Base-by-base conservation (phyloP, 2,329 filamentous ascomycete genomes). In the Emmonsiellopsis sp. region DNA sequence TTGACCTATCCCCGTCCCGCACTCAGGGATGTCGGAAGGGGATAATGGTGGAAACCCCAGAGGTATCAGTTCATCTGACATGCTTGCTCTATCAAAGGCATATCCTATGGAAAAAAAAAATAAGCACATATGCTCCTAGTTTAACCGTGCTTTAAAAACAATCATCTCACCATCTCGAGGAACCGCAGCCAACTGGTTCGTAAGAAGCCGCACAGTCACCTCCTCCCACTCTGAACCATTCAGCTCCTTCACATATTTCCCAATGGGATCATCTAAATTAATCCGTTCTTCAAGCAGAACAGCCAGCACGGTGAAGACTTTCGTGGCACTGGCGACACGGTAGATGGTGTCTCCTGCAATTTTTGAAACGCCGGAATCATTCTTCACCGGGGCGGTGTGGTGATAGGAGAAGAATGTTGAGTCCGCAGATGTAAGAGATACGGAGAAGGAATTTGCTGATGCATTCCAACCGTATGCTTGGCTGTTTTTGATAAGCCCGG, bases 261-360 rank as follows among this genome's bases (percentile, higher is more conserved):
- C 57, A 8, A 70, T 59, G 0, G 66, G 54, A 9, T 64, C 63
- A 52, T 69, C 66, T n/a, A 69, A 53, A 36, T 49, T 45, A 5
- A 53, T 53, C 11, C 53, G 6, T 43, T 55, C n/a, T 17, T 55
- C 27, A 13, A 55, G 31, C 31, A 55, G 36, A 5, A 53, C 47
- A 31, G 52, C 52, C 17, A 52, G 51, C 9, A 46, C 47, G 3
- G 56, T 58, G 44, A 57, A 33, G 21, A 58, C 37, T 37, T 58
- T 58, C 4, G 51, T 36, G 44, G 68, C 68, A 54, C 66, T 69
- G 14, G 68, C 68, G 45, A 74, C 65, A 11, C 71, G 65, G 56
- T 74, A 75, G 2, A 70, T 56, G 31, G 68, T 71, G 44, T 71
- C 62, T 9, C 66, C 64, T 37, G 69, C 67, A 37, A 74, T 68